These are phyloP conservation scores for Auricularia heimuer DNA, from an alignment of 768 basidiomycete species.

Conservation along the genomic window DNA sequence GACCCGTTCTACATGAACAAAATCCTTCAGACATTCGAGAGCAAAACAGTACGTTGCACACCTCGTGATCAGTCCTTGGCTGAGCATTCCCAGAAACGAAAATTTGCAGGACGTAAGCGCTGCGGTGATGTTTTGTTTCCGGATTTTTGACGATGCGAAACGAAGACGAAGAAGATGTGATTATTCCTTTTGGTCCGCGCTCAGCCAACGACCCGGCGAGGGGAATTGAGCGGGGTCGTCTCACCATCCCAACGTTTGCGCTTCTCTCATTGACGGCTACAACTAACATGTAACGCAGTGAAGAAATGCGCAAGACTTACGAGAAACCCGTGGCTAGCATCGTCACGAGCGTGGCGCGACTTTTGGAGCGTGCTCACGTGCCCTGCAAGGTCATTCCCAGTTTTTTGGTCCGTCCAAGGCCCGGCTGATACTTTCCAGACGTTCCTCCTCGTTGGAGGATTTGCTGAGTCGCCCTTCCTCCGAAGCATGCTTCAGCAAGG, in stretches of 20 bases:
- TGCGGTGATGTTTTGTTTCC: background rate
- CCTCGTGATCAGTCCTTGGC: background rate
- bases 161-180: background rate
- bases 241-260: background rate
- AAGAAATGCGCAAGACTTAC: background rate
- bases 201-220: background rate
- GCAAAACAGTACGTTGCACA: background rate
- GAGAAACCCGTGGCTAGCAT: background rate
- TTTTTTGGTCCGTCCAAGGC: background rate
- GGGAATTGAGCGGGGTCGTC: background rate
- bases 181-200: background rate
- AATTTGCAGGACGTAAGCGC: background rate
- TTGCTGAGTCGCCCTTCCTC: constrained; percentile 4
- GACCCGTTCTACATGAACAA: background rate
- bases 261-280: background rate
- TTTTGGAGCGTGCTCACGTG: background rate
- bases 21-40: background rate
- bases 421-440: background rate
- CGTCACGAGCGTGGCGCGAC: background rate
- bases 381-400: background rate
- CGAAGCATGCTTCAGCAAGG: background rate
- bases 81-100: background rate
- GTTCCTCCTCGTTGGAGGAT: constrained; percentile 3
- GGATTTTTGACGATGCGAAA: background rate
- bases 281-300: background rate